Percentiles rank a stretch among this genome's conserved stretches.
phyloP scores from a whole-genome alignment of 768 basidiomycete genomes.

The Mycena galopus region DNA sequence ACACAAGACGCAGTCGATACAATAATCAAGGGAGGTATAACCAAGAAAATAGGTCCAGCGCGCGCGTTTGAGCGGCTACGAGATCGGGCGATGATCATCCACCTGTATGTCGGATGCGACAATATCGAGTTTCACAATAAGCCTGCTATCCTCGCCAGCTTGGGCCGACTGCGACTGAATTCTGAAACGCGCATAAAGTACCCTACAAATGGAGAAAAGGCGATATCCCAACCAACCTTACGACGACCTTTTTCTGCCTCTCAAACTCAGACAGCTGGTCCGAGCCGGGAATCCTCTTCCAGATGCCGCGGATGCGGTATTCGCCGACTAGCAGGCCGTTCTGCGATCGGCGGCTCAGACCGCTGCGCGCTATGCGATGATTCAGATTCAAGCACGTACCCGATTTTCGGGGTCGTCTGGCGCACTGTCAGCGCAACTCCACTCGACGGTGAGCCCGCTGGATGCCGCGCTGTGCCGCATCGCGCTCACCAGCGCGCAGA shows the following conservation, averaged over 20 bases:
- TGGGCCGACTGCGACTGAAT: slow-evolving; percentile 58
- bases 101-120: slow-evolving; percentile 61
- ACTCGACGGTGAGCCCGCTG: slow-evolving; percentile 60
- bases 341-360: slow-evolving; percentile 45
- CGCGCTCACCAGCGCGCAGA: slow-evolving; percentile 56
- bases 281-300: slow-evolving; percentile 51
- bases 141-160: slow-evolving; percentile 56
- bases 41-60: too few species aligned
- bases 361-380: not conserved
- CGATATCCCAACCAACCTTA: slow-evolving; percentile 54
- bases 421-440: slow-evolving; percentile 61
- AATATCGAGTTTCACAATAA: slow-evolving; percentile 62
- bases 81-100: not conserved
- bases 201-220: not conserved
- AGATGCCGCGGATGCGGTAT: slow-evolving; percentile 65
- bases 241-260: slow-evolving; percentile 65
- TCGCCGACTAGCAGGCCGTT: slow-evolving; percentile 63
- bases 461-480: slow-evolving; percentile 54
- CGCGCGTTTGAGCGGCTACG: too few species aligned
- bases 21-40: too few species aligned
- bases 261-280: slow-evolving; percentile 52
- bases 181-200: slow-evolving; percentile 38
- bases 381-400: slow-evolving; percentile 48
- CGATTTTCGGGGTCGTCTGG: slow-evolving; percentile 57
- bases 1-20: too few species aligned